Percentiles rank a stretch among this genome's conserved stretches.
These are phyloP conservation scores for Yamadazyma conglobata DNA, from an alignment of 1,139 yeast species.

Conservation along the genomic window DNA sequence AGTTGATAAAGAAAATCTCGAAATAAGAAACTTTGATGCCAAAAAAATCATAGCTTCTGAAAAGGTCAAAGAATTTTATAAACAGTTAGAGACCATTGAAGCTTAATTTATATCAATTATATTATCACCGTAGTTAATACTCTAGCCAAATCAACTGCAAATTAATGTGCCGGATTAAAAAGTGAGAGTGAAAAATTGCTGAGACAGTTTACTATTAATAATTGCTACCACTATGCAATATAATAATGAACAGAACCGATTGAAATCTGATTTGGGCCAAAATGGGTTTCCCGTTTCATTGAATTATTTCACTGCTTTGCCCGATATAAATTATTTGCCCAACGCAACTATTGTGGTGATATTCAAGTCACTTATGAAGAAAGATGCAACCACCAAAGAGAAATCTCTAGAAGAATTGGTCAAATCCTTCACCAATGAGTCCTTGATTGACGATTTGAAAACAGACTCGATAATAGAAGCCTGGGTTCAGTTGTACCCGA, in stretches of 20 bases:
- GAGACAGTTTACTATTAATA: too few species aligned
- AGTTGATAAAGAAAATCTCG: conserved; percentile 66
- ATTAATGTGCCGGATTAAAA: too few species aligned
- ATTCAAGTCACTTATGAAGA: conserved; percentile 72
- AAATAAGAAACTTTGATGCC: conserved; percentile 68
- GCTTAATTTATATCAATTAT: background rate
- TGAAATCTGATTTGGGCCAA: conserved; percentile 25
- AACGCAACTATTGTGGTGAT: conserved; percentile 60
- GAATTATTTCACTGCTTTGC: conserved; percentile 74
- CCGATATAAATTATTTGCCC: conserved; percentile 59
- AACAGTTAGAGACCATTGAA: conserved; percentile 15
- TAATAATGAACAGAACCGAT: too few species aligned
- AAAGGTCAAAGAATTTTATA: conserved; percentile 66
- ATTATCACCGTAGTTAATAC: too few species aligned
- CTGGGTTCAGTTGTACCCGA: conserved; percentile 83
- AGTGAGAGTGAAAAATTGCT: too few species aligned
- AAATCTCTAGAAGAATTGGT: conserved; percentile 64
- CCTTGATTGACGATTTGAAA: conserved; percentile 15
- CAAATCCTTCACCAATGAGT: conserved; percentile 22
- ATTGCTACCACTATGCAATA: too few species aligned
- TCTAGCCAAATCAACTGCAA: too few species aligned
- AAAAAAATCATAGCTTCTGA: conserved; percentile 60
- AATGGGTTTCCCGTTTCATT: conserved; percentile 68
- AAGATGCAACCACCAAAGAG: conserved; percentile 81
- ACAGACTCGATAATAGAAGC: conserved; percentile 55